Percentiles rank a stretch among this genome's conserved stretches.
These are phyloP conservation scores for Gaertneriomyces semiglobifer DNA, from an alignment of 192 early-diverging fungal genomes.

Conservation along the genomic window DNA sequence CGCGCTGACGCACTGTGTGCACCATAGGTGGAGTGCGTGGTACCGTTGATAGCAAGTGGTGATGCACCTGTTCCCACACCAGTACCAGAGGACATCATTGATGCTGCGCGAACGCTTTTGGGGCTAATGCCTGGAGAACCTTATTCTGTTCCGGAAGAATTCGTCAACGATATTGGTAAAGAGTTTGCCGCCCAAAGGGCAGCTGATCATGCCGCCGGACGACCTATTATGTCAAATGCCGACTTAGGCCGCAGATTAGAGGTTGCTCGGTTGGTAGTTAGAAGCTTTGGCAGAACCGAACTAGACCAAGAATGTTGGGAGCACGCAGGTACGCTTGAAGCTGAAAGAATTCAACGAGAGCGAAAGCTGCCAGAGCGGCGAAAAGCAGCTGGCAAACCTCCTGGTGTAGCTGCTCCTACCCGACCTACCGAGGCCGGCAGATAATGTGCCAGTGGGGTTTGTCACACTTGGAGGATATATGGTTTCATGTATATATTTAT, in stretches of 20 bases:
- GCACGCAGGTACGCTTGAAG: constrained; percentile 14
- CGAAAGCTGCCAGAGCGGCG: not conserved
- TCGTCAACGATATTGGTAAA: constrained; percentile 11
- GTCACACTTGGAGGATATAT: too few relatives aligned
- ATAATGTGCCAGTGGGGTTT: too few relatives aligned
- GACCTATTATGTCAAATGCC: not conserved
- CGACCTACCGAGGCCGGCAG: too few relatives aligned
- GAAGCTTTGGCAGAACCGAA: not conserved
- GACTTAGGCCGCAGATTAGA: constrained; percentile 20
- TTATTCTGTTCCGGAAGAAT: constrained; percentile 7
- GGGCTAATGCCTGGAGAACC: not conserved
- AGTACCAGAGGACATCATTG: not conserved
- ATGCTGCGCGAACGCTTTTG: not conserved
- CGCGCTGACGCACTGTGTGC: too few relatives aligned
- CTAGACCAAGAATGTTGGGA: constrained; percentile 19
- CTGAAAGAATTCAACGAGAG: constrained; percentile 1
- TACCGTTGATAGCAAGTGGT: constrained; percentile 18
- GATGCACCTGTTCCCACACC: not conserved
- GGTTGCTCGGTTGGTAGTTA: constrained; percentile 15
- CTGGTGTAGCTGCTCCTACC: too few relatives aligned
- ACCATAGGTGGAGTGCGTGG: constrained; percentile 11
- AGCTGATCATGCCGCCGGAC: not conserved
- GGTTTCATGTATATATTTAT: too few relatives aligned
- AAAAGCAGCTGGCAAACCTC: not conserved
- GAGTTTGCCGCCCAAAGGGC: constrained; percentile 19